Evolutionary conservation across 2,329 filamentous ascomycete genomes (phyloP), one percentile per base, ranked within the genome.

Genomic region (Colletotrichum phormii): DNA sequence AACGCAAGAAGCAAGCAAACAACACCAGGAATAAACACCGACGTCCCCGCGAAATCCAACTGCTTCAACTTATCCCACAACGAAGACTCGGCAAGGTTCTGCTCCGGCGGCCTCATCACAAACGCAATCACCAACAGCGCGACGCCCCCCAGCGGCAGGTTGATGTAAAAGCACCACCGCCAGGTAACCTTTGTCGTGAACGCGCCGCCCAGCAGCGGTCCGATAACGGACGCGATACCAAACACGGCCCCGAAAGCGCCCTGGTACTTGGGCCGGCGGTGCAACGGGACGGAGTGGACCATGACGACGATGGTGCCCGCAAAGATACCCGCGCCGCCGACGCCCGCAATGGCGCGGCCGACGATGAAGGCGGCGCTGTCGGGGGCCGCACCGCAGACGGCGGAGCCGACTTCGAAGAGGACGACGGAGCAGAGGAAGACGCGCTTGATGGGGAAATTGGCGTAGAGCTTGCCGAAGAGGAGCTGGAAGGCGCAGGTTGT

Each of bases 1-100:
- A 89, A 78, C 12, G 86, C 86, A 22, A 89, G 77, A 1, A 87
- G 75, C 7, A 88, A 79, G 68, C 84, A 87, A 42, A 86, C 77
- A 4, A 84, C 81, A 8, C 81, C 62, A 6, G 76, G 76, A 11
- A 76, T 54, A 33, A 77, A 74, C 3, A 74, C 57, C 1, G 66
- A 8, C 11, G 66, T 73, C 0, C 75, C 74, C 11, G 51, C 26
- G 1, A 73, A 72, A 60, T 81, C 80, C 4, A 82, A 75, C 59
- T 79, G 78, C 37, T 77, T 60, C 24, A 81, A 46, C 15, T 79
- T 78, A 24, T 77, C 75, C 18, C 76, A 13, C 24, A 79, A 49
- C 1, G 69, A 75, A 3, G 74, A 75, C 11, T 75, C 55, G 2
- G 63, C 46, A 7, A 75, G 75, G 24, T 80, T 78, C 35, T 51